phyloP scores from a whole-genome alignment of 1,284 basidiomycete species.

The Polyporus tsugae region DNA sequence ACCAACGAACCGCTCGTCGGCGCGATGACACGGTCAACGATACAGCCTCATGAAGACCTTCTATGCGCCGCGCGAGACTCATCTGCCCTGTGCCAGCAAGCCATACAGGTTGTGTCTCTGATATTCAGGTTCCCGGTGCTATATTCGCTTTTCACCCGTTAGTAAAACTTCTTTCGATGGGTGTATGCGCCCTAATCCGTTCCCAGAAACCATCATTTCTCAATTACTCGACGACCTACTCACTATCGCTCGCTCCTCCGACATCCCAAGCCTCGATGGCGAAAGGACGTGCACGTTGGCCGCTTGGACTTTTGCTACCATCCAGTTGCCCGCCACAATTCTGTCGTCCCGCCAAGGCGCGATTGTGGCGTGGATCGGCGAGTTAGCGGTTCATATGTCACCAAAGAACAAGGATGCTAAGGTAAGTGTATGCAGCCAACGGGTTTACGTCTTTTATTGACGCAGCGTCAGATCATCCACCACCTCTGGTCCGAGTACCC shows the following conservation, averaged over 20 bases:
- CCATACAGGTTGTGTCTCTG: conserved; percentile 56
- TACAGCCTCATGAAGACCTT: conserved; percentile 44
- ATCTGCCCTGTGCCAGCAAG: conserved; percentile 55
- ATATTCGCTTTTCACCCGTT: conserved; percentile 57
- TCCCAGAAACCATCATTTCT: conserved; percentile 50
- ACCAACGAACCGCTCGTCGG: conserved; percentile 25
- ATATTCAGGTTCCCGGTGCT: conserved; percentile 55
- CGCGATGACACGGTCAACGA: conserved; percentile 15
- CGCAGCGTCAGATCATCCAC: conserved; percentile 47
- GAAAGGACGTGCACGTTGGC: conserved; percentile 56
- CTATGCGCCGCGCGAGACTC: conserved; percentile 50
- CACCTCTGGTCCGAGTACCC: conserved; percentile 46
- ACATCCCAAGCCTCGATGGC: conserved; percentile 50
- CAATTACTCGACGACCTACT: conserved; percentile 51
- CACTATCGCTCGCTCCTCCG: conserved; percentile 41
- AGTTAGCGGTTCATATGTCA: conserved; percentile 39
- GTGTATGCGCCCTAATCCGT: conserved; percentile 18
- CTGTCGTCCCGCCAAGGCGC: conserved; percentile 42
- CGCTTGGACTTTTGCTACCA: conserved; percentile 56
- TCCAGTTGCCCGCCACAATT: conserved; percentile 52
- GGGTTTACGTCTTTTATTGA: background rate
- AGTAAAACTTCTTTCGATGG: conserved; percentile 29
- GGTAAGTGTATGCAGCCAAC: conserved; percentile 51
- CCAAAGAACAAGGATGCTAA: conserved; percentile 39
- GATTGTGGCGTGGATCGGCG: conserved; percentile 45